Conservation (phyloP, 1,284 basidiomycete species). For the Schizophyllum amplum region DNA sequence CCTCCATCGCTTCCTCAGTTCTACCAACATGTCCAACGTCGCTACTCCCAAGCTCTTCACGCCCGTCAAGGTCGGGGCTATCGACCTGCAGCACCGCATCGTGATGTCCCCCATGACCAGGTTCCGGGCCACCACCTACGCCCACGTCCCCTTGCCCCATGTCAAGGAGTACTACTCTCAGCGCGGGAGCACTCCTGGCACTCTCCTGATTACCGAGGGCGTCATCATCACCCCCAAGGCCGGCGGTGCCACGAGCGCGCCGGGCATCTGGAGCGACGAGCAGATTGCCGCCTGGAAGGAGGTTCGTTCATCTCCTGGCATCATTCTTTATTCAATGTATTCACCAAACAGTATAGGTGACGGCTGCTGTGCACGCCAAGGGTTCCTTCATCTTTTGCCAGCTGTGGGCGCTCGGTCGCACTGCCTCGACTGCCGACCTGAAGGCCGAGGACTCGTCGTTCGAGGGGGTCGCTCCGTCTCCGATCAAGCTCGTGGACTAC, state of each 20-base stretch:
- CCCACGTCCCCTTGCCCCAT: too few species aligned
- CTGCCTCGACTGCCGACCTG: neutral
- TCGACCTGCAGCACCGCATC: conserved; percentile 11
- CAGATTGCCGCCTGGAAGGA: too few species aligned
- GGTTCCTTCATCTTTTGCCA: too few species aligned
- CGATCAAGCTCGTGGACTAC: too few species aligned
- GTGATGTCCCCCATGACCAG: conserved; percentile 13
- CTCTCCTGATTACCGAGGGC: conserved; percentile 1
- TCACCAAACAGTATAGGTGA: too few species aligned
- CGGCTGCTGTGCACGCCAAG: neutral
- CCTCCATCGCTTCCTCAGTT: too few species aligned
- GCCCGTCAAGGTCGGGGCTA: too few species aligned
- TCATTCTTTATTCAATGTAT: too few species aligned
- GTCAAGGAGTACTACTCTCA: neutral
- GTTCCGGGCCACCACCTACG: conserved; percentile 7
- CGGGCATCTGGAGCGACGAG: too few species aligned
- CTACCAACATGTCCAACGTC: neutral
- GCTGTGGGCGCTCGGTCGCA: neutral
- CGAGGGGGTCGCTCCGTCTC: neutral
- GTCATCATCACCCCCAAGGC: too few species aligned
- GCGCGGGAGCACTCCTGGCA: conserved; percentile 2
- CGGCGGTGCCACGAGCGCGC: neutral
- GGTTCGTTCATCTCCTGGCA: too few species aligned
- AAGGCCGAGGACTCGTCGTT: neutral
- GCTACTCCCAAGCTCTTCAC: conserved; percentile 7